Evolutionary conservation across 2,329 filamentous ascomycete genomes (phyloP), one percentile per base, ranked within the genome.

Genomic region (Nemania diffusa): DNA sequence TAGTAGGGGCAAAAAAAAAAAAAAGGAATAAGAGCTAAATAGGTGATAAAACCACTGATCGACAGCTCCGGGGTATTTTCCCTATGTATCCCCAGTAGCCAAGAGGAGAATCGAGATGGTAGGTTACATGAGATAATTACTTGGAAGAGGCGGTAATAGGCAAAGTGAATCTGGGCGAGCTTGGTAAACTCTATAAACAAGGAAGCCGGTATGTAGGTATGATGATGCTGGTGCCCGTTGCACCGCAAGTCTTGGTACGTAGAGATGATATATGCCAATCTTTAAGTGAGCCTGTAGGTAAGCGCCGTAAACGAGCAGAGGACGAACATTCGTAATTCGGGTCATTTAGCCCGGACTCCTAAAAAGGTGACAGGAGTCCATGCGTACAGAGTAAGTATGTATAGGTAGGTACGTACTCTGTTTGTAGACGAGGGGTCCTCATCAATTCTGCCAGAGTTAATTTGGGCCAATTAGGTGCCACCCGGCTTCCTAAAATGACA

Each of bases 401-500:
- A 40, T 40, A 40, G 9, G 34, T 6, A 40, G 4, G 2, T 40
- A 40, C 17, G 5, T 42, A 56, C 15, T 4, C 3, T 27, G n/a
- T 17, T 34, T n/a, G 17, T 22, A 6, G 51, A 17, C 34, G 50
- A 42, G 46, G 64, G 27, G 37, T 48, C 42, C 32, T 40, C 9
- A 13, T 22, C 20, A n/a, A 32, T 26, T 46, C 15, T 53, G 51
- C 7, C 11, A 27, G 46, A 20, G n/a, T 26, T 48, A 3, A 46
- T 15, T 24, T 20, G n/a, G 44, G 40, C 59, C 64, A 66, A 66
- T 66, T 20, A 63, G 48, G 52, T 55, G 22, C 40, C 48, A 46
- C 26, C 37, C 11, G 53, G 40, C 59, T 66, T 66, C 59, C 58
- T 22, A 58, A 66, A 53, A 46, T 34, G 62, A 46, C 50, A 64